Percentiles rank a stretch among this genome's conserved stretches.
These are phyloP conservation scores for Thyridium curvatum DNA, from an alignment of 2,329 filamentous ascomycete species.

Conservation along the genomic window DNA sequence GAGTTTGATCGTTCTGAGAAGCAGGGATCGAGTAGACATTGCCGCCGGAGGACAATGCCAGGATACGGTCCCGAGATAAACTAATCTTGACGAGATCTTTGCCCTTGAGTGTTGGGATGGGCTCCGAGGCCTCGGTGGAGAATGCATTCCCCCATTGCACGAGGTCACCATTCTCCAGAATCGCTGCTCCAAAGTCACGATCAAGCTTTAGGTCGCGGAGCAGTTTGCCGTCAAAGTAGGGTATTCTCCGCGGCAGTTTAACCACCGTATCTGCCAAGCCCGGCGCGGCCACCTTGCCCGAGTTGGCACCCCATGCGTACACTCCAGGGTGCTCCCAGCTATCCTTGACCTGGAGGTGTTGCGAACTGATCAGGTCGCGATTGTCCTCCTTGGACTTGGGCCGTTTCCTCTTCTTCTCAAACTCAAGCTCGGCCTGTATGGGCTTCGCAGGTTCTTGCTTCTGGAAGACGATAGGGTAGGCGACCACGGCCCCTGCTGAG, in stretches of 20 bases:
- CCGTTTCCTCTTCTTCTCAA: slow-evolving; percentile 59
- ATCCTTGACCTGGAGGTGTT: slow-evolving; percentile 80
- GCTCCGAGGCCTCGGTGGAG: slow-evolving; percentile 41
- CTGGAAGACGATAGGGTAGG: slow-evolving; percentile 17
- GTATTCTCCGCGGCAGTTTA: slow-evolving; percentile 72
- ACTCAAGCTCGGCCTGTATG: slow-evolving; percentile 50
- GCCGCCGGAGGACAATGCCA: slow-evolving; percentile 70
- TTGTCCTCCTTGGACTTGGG: slow-evolving; percentile 63
- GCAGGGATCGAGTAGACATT: slow-evolving; percentile 80
- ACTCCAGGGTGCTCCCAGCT: slow-evolving; percentile 81
- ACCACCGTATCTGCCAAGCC: slow-evolving; percentile 70
- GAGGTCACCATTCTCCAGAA: slow-evolving; percentile 81
- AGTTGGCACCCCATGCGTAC: slow-evolving; percentile 90
- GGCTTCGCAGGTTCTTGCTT: slow-evolving; percentile 17
- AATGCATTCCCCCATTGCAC: slow-evolving; percentile 87
- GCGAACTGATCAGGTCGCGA: slow-evolving; percentile 70
- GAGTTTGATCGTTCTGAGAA: slow-evolving; percentile 63
- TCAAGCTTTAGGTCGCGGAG: slow-evolving; percentile 85
- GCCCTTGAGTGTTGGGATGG: slow-evolving; percentile 67
- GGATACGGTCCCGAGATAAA: slow-evolving; percentile 75
- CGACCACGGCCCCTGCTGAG: slow-evolving; percentile 11
- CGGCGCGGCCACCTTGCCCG: slow-evolving; percentile 77
- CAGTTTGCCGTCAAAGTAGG: slow-evolving; percentile 77
- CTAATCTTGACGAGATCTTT: slow-evolving; percentile 73
- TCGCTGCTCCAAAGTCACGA: slow-evolving; percentile 74